Evolutionary conservation across 805 yeast species (phyloP), one percentile per base, ranked within the genome.

Genomic region (Cyberlindnera nakhonratchasimensis): DNA sequence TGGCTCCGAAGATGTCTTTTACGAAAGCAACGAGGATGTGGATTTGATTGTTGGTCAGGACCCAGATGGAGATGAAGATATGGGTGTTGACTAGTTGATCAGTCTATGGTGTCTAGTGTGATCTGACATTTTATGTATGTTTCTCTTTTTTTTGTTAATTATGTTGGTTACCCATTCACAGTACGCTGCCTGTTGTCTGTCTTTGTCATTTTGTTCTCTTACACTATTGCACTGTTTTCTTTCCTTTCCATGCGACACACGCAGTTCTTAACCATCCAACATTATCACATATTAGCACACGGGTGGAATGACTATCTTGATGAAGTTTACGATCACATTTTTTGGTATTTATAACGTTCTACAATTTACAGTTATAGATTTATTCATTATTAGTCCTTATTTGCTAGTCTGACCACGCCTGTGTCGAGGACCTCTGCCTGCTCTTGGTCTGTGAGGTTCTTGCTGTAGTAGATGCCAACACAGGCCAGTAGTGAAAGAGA

Each of bases 61-160:
- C 28, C 36, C 19, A 10, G 50, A 46, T 31, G 44, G 44, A 14
- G 50, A 46, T 40, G 37, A 20, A 12, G 21, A 29, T 11, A 46
- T 46, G 50, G 26, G 39, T 14, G 40, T 42, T 14, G 46, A 42
- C 21, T 46, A 31, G 42, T 16, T 6, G 14, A 22, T 11, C 29
- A 12, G 6, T 26, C 14, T 26, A 12, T 12, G 7, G n/a, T 16
- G 16, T 16, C n/a, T 3, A 21, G 5, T 21, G 18, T 10, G 19
- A 8, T 26, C 25, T n/a, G 7, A 9, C 3, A 19, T 17, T 17
- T 10, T 20, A 11, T 36, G 13, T 26, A 19, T 18, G 14, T 19
- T 13, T 25, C 18, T 24, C 14, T 14, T 7, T 31, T 17, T 24
- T n/a, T 5, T 26, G 6, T 38, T 17, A 17, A 7, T n/a, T 24